phyloP scores from a whole-genome alignment of 2,329 filamentous ascomycete species.

The Arthrobotrys pseudoclavata region DNA sequence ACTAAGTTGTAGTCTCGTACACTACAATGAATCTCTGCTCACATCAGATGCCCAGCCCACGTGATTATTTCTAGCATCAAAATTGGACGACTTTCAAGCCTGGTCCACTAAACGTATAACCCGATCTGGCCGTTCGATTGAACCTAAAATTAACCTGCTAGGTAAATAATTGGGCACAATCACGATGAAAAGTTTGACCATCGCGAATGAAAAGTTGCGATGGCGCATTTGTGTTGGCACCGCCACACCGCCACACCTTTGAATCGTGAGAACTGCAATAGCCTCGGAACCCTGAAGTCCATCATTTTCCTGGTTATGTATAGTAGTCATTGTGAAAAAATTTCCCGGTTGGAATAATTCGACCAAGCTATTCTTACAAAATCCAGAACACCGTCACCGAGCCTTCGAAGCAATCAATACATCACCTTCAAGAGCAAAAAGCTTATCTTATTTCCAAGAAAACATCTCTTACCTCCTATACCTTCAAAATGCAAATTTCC shows the following conservation, averaged over 20 bases:
- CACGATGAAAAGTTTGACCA: background rate
- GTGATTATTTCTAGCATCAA: background rate
- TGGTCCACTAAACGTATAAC: background rate
- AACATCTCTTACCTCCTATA: background rate
- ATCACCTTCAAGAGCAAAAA: background rate
- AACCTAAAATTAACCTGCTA: background rate
- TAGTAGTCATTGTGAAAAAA: background rate
- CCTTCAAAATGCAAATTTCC: slow-evolving; percentile 25
- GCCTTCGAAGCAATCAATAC: background rate
- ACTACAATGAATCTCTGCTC: too few species aligned
- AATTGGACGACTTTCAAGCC: background rate
- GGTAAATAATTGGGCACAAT: background rate
- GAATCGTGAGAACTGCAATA: too few species aligned
- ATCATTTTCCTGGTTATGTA: background rate
- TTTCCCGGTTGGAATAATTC: background rate
- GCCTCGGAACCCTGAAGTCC: too few species aligned
- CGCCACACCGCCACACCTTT: background rate
- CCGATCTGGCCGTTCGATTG: slow-evolving; percentile 2
- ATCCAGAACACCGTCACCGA: background rate
- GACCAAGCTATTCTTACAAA: background rate
- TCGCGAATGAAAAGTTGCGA: background rate
- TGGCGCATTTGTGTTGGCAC: background rate
- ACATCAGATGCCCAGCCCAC: too few species aligned
- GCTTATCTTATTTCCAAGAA: background rate
- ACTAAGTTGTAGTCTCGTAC: too few species aligned